Base-by-base conservation (phyloP, 1,284 basidiomycete species). In the Leccinum fuscescens region DNA sequence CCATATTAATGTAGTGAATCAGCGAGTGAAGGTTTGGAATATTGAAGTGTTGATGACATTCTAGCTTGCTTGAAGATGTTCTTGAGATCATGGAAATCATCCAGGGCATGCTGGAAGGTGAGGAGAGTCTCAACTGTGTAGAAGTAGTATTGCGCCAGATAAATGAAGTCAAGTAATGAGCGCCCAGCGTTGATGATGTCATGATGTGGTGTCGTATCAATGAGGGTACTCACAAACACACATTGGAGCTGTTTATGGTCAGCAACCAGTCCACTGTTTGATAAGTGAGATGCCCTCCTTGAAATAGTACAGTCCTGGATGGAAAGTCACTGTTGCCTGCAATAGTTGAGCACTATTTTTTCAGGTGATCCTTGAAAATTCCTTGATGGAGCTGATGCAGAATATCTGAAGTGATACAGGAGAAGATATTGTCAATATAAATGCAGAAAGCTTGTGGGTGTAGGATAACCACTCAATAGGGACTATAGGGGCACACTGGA, bases 1-100 rank as follows among this genome's bases (percentile, higher is more conserved):
- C 63, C 4, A 53, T 54, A 2, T 56, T 37, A 0, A 54, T 42
- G 42, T 67, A 67, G 46, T 67, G 65, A 56, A 44, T 17, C 9
- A 44, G 39, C 29, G 29, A 29, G 29, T 29, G 29, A 29, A 29
- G 29, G 3, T 29, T 29, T 29, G 29, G 29, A 29, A 73, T 66
- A 53, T 60, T 60, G 51, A 60, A 60, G 5, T 60, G 49, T 0
- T 35, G 4, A 6, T 11, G 14, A 11, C 33, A 58, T 7, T 3
- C 42, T 0, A 53, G 42, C 0, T 31, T 3, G 4, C 58, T 27
- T 31, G 8, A 60, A 60, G 1, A 60, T 7, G 0, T 53, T 17
- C 6, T 60, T 60, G 7, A 12, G 1, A 0, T 4, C 2, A 3
- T 60, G 59, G 3, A 60, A 60, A 1, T 44, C 9, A 2, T 54